Evolutionary conservation across 1,284 basidiomycete genomes (phyloP), one percentile per base, ranked within the genome.

Genomic region (Rhodofomes roseus): DNA sequence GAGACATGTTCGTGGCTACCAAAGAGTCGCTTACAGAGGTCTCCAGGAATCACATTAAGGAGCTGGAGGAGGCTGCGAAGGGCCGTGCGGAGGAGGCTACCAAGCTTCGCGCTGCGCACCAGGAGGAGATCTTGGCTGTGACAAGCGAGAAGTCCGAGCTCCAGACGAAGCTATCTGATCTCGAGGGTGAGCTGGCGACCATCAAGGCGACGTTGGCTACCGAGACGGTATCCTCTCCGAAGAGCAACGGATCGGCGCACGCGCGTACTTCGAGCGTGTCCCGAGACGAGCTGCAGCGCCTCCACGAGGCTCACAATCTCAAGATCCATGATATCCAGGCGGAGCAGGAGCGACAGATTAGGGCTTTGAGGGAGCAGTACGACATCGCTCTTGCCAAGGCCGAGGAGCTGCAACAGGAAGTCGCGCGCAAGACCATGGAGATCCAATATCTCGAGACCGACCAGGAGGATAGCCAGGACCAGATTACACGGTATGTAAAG

Each of bases 251-350:
- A 11, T 72, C 68, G 5, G 68, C 76, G 12, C 74, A 78, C 8
- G 75, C 76, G 31, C 74, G 77, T n/a, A 70, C 78, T 20, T 76
- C 82, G 41, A 79, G 77, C 11, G 83, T 90, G 11, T 82, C 88
- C 39, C 85, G 84, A 66, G 89, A 92, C 62, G 89, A 92, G 60
- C 74, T 93, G 50, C 84, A 86, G 70, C 83, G 79, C 66, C 73
- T 89, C 70, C 89, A 92, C 65, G 88, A 91, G 70, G 91, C 90
- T 6, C 91, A 92, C 71, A 93, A 90, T 68, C 77, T 88, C 63
- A 93, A 89, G 76, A 76, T 95, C 66, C 79, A 89, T 63, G 91
- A 94, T 71, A 69, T 94, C 60, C 79, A 90, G 68, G 85, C 87
- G 34, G 83, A 83, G 50, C 85, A 93, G 67, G 85, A 87, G 54